Conservation (phyloP, 2,329 filamentous ascomycete species). For the Colletotrichum siamense region DNA sequence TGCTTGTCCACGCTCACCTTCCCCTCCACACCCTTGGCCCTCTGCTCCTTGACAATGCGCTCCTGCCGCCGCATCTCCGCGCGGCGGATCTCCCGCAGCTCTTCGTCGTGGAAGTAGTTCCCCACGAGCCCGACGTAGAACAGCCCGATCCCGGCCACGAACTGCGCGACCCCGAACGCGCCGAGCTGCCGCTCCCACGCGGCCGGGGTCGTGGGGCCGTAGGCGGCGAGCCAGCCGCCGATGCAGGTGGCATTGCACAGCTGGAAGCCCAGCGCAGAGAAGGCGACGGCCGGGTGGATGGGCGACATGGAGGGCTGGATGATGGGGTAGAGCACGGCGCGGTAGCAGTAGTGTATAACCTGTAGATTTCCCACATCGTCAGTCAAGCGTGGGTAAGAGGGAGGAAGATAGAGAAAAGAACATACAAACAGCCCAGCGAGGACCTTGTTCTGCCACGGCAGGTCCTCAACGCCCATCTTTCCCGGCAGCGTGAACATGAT, state of each 20-base stretch:
- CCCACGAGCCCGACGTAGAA: slow-evolving; percentile 79
- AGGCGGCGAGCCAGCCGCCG: slow-evolving; percentile 82
- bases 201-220: slow-evolving; percentile 68
- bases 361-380: slow-evolving; percentile 40
- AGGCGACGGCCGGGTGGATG: slow-evolving; percentile 74
- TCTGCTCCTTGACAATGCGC: slow-evolving; percentile 42
- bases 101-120: slow-evolving; percentile 91
- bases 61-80: slow-evolving; percentile 67
- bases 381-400: neutral
- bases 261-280: slow-evolving; percentile 75
- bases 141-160: slow-evolving; percentile 70
- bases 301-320: slow-evolving; percentile 93
- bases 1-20: slow-evolving; percentile 69
- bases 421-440: slow-evolving; percentile 71
- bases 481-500: slow-evolving; percentile 73
- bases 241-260: slow-evolving; percentile 79
- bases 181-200: slow-evolving; percentile 52
- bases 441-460: slow-evolving; percentile 81
- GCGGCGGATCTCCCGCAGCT: slow-evolving; percentile 84
- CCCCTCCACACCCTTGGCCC: slow-evolving; percentile 36
- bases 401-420: neutral
- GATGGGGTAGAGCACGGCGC: slow-evolving; percentile 82
- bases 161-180: slow-evolving; percentile 45
- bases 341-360: slow-evolving; percentile 88
- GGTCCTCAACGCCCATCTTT: slow-evolving; percentile 58